Evolutionary conservation across 768 basidiomycete genomes (phyloP), one percentile per base, ranked within the genome.

Genomic region (Suillus placidus): DNA sequence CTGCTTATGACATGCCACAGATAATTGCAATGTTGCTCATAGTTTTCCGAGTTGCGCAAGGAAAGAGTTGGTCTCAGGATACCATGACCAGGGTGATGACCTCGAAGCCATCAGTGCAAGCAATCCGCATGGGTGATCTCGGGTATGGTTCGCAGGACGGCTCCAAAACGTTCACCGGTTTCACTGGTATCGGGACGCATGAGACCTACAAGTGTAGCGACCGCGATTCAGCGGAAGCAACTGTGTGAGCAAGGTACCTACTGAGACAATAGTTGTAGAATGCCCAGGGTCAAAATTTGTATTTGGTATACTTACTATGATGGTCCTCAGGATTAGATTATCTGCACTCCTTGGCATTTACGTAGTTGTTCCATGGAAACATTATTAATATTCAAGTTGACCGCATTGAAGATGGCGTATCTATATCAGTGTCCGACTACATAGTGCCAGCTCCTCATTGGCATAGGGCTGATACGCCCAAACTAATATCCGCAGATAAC

Each of bases 1-100:
- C 6, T 38, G 10, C 18, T 42, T 60, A 40, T n/a, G 13, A 35
- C 5, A 54, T 26, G 14, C 13, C 63, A 18, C n/a, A 78, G 77
- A 63, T 64, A 23, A 74, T 78, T 58, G 71, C 76, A 2, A 71
- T 74, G 8, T 45, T 73, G 12, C 66, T 78, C 26, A 79, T 79
- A 60, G 67, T 77, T 47, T 66, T 73, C 32, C 74, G 78, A 20
- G 74, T 78, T 34, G 72, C 73, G 6, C 67, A 70, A 26, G 78
- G 78, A 20, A 66, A 70, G 20, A 70, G 72, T 8, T 76, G 73
- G 72, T 68, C 70, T 32, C 65, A 49, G 43, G 66, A 69, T 6
- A 62, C 51, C 9, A 14, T 42, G n/a, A 23, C 38, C 10, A 37
- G 9, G 40, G 26, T n/a, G 14, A 64, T 56, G 40, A 45, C 34